Percentiles rank a stretch among this genome's conserved stretches.
Evolutionary conservation across 2,329 filamentous ascomycete genomes (phyloP).

Genomic region (Nothopassalora personata): DNA sequence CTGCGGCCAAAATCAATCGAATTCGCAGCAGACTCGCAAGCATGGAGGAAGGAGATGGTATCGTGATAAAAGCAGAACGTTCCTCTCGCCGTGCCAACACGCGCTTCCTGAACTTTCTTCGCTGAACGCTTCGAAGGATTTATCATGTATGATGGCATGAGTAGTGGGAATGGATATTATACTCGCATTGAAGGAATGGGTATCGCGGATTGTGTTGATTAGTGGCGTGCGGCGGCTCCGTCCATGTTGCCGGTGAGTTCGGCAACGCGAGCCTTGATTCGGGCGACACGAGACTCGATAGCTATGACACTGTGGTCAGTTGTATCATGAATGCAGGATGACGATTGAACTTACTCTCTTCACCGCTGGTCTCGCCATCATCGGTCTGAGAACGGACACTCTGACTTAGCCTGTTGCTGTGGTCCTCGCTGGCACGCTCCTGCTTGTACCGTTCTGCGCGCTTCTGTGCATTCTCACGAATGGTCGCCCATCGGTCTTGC

Average conservation of each 20-base stretch:
- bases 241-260: conserved; percentile 62
- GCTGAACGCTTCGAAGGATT: conserved; percentile 5
- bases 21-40: conserved; percentile 6
- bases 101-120: not conserved
- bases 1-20: not conserved
- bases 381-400: conserved; percentile 51
- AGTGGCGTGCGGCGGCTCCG: conserved; percentile 1
- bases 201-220: not conserved
- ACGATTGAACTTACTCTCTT: conserved; percentile 68
- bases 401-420: conserved; percentile 50
- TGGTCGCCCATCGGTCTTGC: conserved; percentile 88
- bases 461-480: conserved; percentile 87
- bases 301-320: conserved; percentile 48
- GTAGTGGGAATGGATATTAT: not conserved
- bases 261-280: conserved; percentile 95
- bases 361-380: conserved; percentile 85
- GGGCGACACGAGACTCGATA: conserved; percentile 91
- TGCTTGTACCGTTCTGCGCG: conserved; percentile 46
- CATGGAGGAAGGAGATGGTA: conserved; percentile 14
- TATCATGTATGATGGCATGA: not conserved
- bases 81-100: not conserved
- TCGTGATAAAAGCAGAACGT: conserved; percentile 3
- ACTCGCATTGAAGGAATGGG: not conserved
- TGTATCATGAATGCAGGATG: not conserved
- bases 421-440: conserved; percentile 58